A percentile compares a stretch with the other conserved stretches of the same genome.
Evolutionary conservation across 257 asterid species (phyloP).

Genomic region (Marsdenia floribunda): DNA sequence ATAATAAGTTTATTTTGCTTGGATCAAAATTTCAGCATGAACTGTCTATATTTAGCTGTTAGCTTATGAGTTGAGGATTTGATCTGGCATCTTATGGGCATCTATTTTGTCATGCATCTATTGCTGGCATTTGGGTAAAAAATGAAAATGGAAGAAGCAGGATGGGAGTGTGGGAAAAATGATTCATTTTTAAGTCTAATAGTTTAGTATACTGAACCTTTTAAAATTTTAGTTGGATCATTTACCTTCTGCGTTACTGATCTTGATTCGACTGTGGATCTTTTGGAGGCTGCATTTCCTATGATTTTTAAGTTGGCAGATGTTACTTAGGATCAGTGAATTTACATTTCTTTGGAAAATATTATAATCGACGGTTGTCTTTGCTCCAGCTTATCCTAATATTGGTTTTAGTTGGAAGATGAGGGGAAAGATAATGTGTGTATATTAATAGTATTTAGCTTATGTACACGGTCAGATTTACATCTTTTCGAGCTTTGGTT

Average conservation of each 20-base stretch:
- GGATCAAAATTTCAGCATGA: not conserved
- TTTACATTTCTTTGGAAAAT: not conserved
- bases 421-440: not conserved
- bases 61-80: not conserved
- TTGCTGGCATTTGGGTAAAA: not conserved
- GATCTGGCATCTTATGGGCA: not conserved
- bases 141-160: not conserved
- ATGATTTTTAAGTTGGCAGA: not conserved
- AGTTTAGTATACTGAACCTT: not conserved
- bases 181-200: not conserved
- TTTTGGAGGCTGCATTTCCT: not conserved
- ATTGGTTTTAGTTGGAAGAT: not conserved
- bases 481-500: not conserved
- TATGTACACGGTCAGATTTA: not conserved
- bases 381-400: not conserved
- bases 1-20: not conserved
- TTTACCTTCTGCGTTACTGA: not conserved
- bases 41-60: not conserved
- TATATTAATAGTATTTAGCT: not conserved
- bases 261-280: not conserved
- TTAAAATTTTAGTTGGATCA: not conserved
- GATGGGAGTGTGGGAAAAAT: not conserved
- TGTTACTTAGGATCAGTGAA: not conserved
- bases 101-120: not conserved
- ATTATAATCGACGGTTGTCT: not conserved